Evolutionary conservation across 2,329 filamentous ascomycete species (phyloP).

Genomic region (Geosmithia morbida): DNA sequence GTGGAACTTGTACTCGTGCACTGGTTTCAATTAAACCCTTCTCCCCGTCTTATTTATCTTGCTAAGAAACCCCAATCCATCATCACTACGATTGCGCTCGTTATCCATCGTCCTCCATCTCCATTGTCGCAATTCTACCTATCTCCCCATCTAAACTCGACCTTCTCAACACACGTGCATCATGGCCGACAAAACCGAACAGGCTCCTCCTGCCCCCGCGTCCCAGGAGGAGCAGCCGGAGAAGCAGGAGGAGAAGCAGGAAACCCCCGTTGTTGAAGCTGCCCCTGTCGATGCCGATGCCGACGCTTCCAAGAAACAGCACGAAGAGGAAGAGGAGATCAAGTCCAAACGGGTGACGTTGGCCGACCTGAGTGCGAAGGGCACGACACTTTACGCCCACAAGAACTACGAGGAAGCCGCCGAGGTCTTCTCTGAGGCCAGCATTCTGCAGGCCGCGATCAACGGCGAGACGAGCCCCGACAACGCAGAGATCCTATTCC

Average conservation of each 20-base stretch:
- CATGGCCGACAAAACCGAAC: conserved; percentile 16
- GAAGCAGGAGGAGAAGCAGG: not conserved
- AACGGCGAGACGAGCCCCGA: conserved; percentile 84
- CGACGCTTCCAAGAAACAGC: not conserved
- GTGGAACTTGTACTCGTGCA: too few species aligned
- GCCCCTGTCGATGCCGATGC: conserved; percentile 1
- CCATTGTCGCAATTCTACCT: not conserved
- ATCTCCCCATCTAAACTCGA: not conserved
- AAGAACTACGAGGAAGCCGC: conserved; percentile 79
- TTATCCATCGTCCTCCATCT: not conserved
- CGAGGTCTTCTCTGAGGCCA: conserved; percentile 78
- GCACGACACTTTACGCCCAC: conserved; percentile 71
- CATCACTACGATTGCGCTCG: not conserved
- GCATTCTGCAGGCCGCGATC: conserved; percentile 77
- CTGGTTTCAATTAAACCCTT: too few species aligned
- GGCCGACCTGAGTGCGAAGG: conserved; percentile 65
- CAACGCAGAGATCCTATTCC: conserved; percentile 87
- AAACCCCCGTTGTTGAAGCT: conserved; percentile 3
- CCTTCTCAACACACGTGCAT: not conserved
- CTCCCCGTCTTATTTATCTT: not conserved
- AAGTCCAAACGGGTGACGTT: conserved; percentile 49
- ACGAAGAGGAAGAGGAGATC: conserved; percentile 22
- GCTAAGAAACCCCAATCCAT: not conserved
- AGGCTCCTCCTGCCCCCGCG: conserved; percentile 6
- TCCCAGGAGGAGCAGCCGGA: not conserved